Conservation (phyloP, 169 alveolate species). For the Neospora caninum region DNA sequence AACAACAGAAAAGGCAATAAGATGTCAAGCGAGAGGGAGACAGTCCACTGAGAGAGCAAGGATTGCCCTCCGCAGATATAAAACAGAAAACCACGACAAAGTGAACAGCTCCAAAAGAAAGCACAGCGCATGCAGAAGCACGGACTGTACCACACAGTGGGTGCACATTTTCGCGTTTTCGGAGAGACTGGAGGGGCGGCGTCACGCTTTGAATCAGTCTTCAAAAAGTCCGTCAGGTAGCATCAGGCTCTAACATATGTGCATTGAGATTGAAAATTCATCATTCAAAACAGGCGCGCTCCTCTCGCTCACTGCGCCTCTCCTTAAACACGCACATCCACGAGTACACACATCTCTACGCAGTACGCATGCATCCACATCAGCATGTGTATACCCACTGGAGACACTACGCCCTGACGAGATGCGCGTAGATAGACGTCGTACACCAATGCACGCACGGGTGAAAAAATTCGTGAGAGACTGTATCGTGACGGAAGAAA, state of each 20-base stretch:
- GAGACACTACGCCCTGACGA: no score
- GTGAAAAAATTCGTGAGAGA: background rate
- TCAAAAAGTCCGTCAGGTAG: background rate
- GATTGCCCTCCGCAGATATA: no score
- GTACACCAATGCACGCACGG: background rate
- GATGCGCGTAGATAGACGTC: background rate
- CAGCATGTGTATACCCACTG: background rate
- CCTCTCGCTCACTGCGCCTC: background rate
- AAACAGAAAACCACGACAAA: no score
- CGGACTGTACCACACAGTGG: background rate
- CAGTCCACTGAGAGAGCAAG: no score
- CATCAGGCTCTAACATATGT: slow-evolving; percentile 31
- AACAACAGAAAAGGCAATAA: no score
- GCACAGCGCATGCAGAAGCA: background rate
- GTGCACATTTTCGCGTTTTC: background rate
- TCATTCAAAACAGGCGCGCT: background rate
- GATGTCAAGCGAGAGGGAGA: no score
- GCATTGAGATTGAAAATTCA: background rate
- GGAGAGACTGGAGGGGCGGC: background rate
- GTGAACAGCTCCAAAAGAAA: no score
- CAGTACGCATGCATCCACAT: background rate
- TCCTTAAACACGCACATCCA: no score
- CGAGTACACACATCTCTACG: background rate
- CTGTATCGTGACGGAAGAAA: background rate
- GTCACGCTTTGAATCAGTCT: background rate